These are phyloP conservation scores for Strobilomyces echinocephalus DNA, from an alignment of 768 basidiomycete species.

Conservation along the genomic window DNA sequence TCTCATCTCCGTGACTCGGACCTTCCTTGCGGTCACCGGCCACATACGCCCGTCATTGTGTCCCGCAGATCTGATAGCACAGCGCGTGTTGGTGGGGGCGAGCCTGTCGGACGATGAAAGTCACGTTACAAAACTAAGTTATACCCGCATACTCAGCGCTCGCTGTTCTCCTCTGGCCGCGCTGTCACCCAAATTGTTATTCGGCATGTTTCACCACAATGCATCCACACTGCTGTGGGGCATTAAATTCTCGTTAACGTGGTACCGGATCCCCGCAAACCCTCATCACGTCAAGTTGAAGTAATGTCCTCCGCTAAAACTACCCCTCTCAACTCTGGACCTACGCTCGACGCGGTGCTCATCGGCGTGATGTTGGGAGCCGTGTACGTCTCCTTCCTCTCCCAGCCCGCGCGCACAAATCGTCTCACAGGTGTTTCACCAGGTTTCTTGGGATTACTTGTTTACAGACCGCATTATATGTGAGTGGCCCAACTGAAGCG, in stretches of 20 bases:
- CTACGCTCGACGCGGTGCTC: conserved; percentile 2
- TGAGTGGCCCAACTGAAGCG: background rate
- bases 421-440: background rate
- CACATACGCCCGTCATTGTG: no score
- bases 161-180: background rate
- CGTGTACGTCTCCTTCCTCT: background rate
- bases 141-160: background rate
- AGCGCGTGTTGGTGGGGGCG: no score
- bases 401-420: no score
- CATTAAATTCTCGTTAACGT: background rate
- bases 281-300: no score
- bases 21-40: no score
- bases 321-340: background rate
- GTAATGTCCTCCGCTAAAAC: background rate
- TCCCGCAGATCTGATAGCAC: no score
- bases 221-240: background rate
- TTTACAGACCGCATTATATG: background rate
- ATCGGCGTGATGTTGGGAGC: background rate
- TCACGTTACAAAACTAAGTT: no score
- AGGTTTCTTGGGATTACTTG: conserved; percentile 4
- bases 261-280: no score
- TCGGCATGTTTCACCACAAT: background rate
- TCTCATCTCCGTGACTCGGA: no score
- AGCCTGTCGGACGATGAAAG: no score
- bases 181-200: background rate